phyloP scores from a whole-genome alignment of 257 asterid genomes.

The Haberlea rhodopensis region DNA sequence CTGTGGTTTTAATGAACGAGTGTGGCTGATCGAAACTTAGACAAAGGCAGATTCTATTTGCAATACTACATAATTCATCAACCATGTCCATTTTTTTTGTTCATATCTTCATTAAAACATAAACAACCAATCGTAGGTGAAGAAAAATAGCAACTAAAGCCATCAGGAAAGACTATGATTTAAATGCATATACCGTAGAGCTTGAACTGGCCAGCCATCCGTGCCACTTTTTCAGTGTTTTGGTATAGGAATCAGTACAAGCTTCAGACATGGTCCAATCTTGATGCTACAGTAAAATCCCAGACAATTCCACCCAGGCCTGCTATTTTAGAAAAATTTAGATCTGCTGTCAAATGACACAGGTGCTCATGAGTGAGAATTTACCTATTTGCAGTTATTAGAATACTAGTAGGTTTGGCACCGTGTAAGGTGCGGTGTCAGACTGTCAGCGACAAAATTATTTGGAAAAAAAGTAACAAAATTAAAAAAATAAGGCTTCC shows the following conservation, averaged over 20 bases:
- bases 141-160: not conserved
- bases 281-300: slow-evolving; percentile 61
- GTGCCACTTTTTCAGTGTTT: slow-evolving; percentile 88
- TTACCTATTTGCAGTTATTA: not conserved
- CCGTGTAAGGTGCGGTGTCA: too few relatives aligned
- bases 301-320: slow-evolving; percentile 79
- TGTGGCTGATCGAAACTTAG: slow-evolving; percentile 16
- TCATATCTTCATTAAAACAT: too few relatives aligned
- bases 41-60: slow-evolving; percentile 1
- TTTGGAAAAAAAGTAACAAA: too few relatives aligned
- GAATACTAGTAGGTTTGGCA: too few relatives aligned
- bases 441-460: too few relatives aligned
- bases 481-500: too few relatives aligned
- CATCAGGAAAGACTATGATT: slow-evolving; percentile 13
- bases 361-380: slow-evolving; percentile 19
- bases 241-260: too few relatives aligned
- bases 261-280: slow-evolving; percentile 92
- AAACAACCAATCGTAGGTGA: not conserved
- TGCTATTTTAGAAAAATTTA: slow-evolving; percentile 30
- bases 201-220: slow-evolving; percentile 98
- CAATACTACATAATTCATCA: slow-evolving; percentile 1
- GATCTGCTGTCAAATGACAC: not conserved
- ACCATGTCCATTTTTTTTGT: too few relatives aligned
- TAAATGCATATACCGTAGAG: slow-evolving; percentile 55
- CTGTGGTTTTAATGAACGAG: slow-evolving; percentile 40